Evolutionary conservation across 306 rosid species (phyloP), one percentile per base, ranked within the genome.

Genomic region (Morella rubra): DNA sequence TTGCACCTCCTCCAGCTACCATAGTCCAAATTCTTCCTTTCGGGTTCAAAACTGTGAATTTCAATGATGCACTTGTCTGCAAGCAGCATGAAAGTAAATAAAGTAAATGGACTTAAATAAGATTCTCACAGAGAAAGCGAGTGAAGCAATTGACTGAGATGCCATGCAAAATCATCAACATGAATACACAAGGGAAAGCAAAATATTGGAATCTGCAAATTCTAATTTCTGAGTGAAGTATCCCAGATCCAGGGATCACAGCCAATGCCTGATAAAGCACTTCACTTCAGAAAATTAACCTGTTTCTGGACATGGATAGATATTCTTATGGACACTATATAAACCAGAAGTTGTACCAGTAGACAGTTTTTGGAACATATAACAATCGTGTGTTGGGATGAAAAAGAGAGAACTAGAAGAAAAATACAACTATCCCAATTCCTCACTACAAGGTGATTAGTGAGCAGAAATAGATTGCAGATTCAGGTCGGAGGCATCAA

Each of bases 1-100:
- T 94, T 19, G 98, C 96, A 79, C 98, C 98, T 86, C 98, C 98
- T 50, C 98, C 98, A 42, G 98, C 98, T 41, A 94, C 98, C 98
- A 94, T 94, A 74, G 98, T 94, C 98, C 98, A 94, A 80, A 94
- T 94, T 80, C 97, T 77, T 65, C 98, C 98, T 76, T 86, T 81
- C 22, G 98, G 97, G 78, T 94, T 94, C 82, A 94, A 78, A 81
- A 94, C 97, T 8, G 98, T 94, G 87, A 94, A 94, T 87, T 94
- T 94, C 86, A 91, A 81, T 24, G 98, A 94, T 64, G 98, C 95
- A 79, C 97, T 91, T 11, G 97, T 94, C 98, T 91, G 96, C 86
- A 83, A 77, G 79, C 60, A 78, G 52, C 20, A 46, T 70, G 3
- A 27, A 50, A 15, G 22, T 37, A 61, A 71, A 61, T 52, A 52